phyloP scores from a whole-genome alignment of 345 rosid genomes.

The Salix suchowensis region DNA sequence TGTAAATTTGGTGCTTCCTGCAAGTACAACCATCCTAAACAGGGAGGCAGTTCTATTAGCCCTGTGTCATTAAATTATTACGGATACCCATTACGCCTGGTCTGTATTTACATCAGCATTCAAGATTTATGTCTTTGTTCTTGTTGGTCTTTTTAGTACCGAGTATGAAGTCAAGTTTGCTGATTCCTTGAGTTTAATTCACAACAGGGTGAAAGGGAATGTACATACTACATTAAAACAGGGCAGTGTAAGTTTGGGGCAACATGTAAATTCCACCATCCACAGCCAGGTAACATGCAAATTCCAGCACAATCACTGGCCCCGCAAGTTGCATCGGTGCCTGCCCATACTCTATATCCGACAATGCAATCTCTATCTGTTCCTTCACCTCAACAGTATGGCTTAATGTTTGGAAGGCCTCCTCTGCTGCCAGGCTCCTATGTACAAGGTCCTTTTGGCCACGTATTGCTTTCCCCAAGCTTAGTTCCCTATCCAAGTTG shows the following conservation, averaged over 20 bases:
- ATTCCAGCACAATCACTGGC: slow-evolving; percentile 46
- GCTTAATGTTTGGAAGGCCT: slow-evolving; percentile 70
- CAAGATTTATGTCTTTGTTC: neutral
- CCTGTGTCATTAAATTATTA: slow-evolving; percentile 49
- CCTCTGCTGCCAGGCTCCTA: slow-evolving; percentile 64
- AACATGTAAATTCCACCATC: slow-evolving; percentile 88
- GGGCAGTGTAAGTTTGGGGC: slow-evolving; percentile 86
- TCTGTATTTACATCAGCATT: slow-evolving; percentile 32
- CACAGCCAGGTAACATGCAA: slow-evolving; percentile 50
- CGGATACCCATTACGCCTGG: slow-evolving; percentile 89
- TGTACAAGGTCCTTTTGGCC: slow-evolving; percentile 67
- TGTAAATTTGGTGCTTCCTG: slow-evolving; percentile 95
- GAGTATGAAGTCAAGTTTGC: neutral
- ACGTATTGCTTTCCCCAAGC: slow-evolving; percentile 62
- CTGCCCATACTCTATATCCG: slow-evolving; percentile 58
- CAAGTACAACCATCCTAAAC: slow-evolving; percentile 89
- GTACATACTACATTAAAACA: slow-evolving; percentile 80
- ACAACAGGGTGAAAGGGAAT: slow-evolving; percentile 84
- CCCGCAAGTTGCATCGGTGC: slow-evolving; percentile 46
- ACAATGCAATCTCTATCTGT: slow-evolving; percentile 51
- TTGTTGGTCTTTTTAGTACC: neutral
- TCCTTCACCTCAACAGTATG: slow-evolving; percentile 70
- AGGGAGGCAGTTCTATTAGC: slow-evolving; percentile 52
- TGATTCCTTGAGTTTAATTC: slow-evolving; percentile 4
- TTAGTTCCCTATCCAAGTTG: slow-evolving; percentile 69